Conservation (phyloP, 345 rosid genomes). For the Fremontodendron californicum region DNA sequence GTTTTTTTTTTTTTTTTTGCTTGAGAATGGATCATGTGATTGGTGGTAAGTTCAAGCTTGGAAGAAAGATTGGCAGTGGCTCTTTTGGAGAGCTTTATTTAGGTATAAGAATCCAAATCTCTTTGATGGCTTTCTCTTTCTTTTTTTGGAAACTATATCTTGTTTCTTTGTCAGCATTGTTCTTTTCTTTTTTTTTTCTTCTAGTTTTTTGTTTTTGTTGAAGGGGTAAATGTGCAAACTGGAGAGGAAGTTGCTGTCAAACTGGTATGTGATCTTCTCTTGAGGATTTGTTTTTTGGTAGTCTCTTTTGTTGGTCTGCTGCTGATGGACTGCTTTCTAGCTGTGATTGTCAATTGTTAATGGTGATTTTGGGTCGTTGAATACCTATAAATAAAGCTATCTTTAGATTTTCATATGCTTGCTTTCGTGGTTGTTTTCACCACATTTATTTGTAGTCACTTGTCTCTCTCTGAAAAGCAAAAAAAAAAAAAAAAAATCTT, state of each 20-base stretch:
- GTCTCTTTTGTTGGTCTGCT: background rate
- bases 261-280: conserved; percentile 43
- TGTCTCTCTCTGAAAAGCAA: background rate
- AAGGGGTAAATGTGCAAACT: conserved; percentile 71
- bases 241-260: conserved; percentile 86
- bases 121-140: background rate
- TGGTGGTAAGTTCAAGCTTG: conserved; percentile 66
- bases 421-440: background rate
- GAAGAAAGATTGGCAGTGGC: conserved; percentile 80
- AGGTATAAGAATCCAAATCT: conserved; percentile 31
- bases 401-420: background rate
- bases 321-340: background rate
- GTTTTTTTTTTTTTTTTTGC: background rate
- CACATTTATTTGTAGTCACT: background rate
- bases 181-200: background rate
- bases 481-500: background rate
- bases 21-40: conserved; percentile 52
- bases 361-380: background rate
- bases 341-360: background rate
- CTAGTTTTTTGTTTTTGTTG: background rate
- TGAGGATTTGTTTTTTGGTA: background rate
- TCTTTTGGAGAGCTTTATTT: conserved; percentile 77
- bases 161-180: background rate
- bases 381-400: background rate
- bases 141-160: background rate